Evolutionary conservation across 73 alveolate species (phyloP).

Genomic region (Blepharisma stoltei): DNA sequence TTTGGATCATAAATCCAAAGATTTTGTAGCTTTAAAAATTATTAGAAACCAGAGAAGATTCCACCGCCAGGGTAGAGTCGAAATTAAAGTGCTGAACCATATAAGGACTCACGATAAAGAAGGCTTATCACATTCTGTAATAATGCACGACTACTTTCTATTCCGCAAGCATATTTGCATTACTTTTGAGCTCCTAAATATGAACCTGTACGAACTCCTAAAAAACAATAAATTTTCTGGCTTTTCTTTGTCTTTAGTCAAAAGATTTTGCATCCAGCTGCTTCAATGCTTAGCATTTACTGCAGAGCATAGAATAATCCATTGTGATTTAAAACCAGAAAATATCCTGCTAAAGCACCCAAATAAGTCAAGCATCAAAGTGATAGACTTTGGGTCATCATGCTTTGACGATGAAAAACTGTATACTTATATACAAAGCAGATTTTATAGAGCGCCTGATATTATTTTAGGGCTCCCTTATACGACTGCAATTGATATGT

Average conservation of each 20-base stretch:
- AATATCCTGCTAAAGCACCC: conserved; percentile 61
- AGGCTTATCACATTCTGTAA: conserved; percentile 39
- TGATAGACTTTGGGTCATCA: conserved; percentile 80
- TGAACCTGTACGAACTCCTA: conserved; percentile 71
- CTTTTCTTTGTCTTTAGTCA: conserved; percentile 53
- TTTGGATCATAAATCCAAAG: conserved; percentile 86
- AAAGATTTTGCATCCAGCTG: conserved; percentile 64
- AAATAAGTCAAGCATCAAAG: conserved; percentile 64
- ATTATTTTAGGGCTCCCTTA: conserved; percentile 90
- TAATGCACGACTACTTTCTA: conserved; percentile 49
- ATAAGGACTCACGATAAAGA: conserved; percentile 51
- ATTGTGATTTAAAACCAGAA: conserved; percentile 87
- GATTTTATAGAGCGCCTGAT: conserved; percentile 96
- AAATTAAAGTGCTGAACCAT: conserved; percentile 74
- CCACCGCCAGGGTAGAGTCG: conserved; percentile 86
- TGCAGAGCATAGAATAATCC: conserved; percentile 60
- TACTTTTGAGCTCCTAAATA: conserved; percentile 60
- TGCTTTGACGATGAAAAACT: conserved; percentile 67
- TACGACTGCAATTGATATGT: conserved; percentile 93
- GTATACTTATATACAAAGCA: conserved; percentile 83
- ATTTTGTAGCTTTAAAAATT: conserved; percentile 81
- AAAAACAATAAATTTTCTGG: conserved; percentile 68
- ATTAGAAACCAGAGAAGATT: conserved; percentile 84
- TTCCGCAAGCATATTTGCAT: conserved; percentile 67
- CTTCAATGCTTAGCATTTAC: conserved; percentile 53